A percentile compares a stretch with the other conserved stretches of the same genome.
Conservation (phyloP, 768 basidiomycete genomes). For the Termitomyces sp. region DNA sequence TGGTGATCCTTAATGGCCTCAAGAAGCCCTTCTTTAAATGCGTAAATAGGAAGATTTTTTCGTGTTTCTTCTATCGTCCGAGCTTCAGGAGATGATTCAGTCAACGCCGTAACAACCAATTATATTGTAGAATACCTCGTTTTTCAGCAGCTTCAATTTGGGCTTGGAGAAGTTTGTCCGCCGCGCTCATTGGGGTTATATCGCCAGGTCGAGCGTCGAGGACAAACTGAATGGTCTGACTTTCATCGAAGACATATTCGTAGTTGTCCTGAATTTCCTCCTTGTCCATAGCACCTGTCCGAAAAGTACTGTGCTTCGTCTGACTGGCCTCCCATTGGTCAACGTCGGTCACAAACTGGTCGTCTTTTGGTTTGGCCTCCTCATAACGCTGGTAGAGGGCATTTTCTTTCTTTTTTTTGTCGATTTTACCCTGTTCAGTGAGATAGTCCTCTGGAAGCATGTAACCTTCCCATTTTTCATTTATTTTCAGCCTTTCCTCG, state of each 20-base stretch:
- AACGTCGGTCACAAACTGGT: constrained; percentile 93
- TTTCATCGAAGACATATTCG: constrained; percentile 98
- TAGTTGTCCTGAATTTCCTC: constrained; percentile 76
- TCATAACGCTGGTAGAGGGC: constrained; percentile 93
- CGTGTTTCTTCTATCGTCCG: constrained; percentile 90
- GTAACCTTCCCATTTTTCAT: constrained; percentile 95
- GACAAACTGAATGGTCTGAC: constrained; percentile 93
- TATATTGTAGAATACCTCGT: constrained; percentile 53
- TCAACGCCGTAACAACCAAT: neutral
- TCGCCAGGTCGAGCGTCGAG: constrained; percentile 75
- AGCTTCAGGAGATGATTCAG: constrained; percentile 36
- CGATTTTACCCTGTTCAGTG: constrained; percentile 97
- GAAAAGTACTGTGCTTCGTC: constrained; percentile 83
- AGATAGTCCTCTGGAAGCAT: constrained; percentile 96
- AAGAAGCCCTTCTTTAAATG: constrained; percentile 83
- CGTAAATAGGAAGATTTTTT: constrained; percentile 88
- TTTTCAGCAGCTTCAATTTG: constrained; percentile 92
- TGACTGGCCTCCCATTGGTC: constrained; percentile 98
- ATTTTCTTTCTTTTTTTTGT: constrained; percentile 92
- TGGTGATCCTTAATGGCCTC: constrained; percentile 88
- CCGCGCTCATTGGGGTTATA: constrained; percentile 61
- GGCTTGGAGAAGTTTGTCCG: constrained; percentile 77
- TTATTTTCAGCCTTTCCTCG: constrained; percentile 90
- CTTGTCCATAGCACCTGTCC: constrained; percentile 90
- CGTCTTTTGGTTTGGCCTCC: constrained; percentile 86